Evolutionary conservation across 2,329 filamentous ascomycete species (phyloP).

Genomic region (Ascochyta lentis): DNA sequence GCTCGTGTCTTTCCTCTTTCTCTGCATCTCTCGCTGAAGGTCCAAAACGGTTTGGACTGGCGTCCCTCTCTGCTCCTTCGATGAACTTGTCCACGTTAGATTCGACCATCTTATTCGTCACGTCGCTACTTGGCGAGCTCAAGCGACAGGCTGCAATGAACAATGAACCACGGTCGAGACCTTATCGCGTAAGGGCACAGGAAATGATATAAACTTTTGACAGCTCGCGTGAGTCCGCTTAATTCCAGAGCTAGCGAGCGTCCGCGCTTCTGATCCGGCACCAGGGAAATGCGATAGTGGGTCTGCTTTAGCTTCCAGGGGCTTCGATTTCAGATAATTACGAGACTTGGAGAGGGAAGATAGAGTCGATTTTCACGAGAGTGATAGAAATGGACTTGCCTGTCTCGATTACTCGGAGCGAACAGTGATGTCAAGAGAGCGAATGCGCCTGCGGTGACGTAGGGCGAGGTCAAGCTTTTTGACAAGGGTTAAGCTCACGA

Average conservation of each 20-base stretch:
- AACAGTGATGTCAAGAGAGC: neutral
- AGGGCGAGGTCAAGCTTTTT: constrained; percentile 1
- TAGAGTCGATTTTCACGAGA: neutral
- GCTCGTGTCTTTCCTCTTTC: constrained; percentile 51
- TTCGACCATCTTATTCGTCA: constrained; percentile 52
- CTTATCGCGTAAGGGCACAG: neutral
- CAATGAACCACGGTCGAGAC: neutral
- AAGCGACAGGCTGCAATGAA: neutral
- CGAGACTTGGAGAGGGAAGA: neutral
- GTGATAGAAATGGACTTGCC: neutral
- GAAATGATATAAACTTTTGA: constrained; percentile 4
- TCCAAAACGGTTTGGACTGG: constrained; percentile 52
- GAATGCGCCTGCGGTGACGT: constrained; percentile 8
- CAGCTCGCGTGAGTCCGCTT: constrained; percentile 3
- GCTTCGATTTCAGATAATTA: neutral
- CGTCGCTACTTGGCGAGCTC: constrained; percentile 3
- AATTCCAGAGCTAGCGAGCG: constrained; percentile 18
- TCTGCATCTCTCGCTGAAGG: constrained; percentile 47
- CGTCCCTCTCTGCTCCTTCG: constrained; percentile 62
- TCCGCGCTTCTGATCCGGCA: constrained; percentile 11
- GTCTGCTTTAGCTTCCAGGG: neutral
- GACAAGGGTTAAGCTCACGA: constrained; percentile 5
- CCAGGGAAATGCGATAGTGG: constrained; percentile 3
- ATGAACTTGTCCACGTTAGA: constrained; percentile 60
- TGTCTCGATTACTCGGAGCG: neutral